phyloP scores from a whole-genome alignment of 768 basidiomycete genomes.

The Lactarius psammicola region DNA sequence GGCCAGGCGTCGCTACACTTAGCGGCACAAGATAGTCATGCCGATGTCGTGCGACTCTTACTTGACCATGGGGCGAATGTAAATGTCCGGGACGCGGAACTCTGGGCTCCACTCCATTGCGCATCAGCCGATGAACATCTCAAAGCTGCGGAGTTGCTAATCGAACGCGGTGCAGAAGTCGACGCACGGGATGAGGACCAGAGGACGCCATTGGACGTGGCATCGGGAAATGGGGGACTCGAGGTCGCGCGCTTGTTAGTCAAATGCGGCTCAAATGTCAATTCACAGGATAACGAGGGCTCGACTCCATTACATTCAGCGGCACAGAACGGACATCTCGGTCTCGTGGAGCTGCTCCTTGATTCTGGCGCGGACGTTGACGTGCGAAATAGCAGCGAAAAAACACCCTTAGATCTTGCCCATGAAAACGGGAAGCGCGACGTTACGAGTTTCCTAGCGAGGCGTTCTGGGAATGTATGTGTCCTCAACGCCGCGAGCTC shows the following conservation, averaged over 20 bases:
- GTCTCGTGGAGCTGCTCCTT: neutral
- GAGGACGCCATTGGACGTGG: neutral
- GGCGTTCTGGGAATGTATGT: neutral
- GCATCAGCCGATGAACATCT: slow-evolving; percentile 2
- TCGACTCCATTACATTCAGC: neutral
- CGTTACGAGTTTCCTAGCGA: neutral
- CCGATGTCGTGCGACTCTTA: neutral
- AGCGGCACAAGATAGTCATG: neutral
- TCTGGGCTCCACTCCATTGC: neutral
- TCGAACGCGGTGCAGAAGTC: neutral
- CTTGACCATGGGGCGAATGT: neutral
- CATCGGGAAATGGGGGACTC: neutral
- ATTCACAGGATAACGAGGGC: neutral
- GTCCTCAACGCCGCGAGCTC: neutral
- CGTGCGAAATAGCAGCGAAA: neutral
- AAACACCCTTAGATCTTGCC: neutral
- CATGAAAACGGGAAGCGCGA: neutral
- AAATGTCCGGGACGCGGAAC: neutral
- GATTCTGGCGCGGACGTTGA: neutral
- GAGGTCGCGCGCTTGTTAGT: neutral
- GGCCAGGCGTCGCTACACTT: neutral
- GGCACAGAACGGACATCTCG: neutral
- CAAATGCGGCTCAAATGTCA: neutral
- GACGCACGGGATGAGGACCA: neutral
- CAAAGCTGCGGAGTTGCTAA: neutral